Evolutionary conservation across 352 stramenopile species (phyloP), one percentile per base, ranked within the genome.

Genomic region (Globisporangium rhizosaccharum): DNA sequence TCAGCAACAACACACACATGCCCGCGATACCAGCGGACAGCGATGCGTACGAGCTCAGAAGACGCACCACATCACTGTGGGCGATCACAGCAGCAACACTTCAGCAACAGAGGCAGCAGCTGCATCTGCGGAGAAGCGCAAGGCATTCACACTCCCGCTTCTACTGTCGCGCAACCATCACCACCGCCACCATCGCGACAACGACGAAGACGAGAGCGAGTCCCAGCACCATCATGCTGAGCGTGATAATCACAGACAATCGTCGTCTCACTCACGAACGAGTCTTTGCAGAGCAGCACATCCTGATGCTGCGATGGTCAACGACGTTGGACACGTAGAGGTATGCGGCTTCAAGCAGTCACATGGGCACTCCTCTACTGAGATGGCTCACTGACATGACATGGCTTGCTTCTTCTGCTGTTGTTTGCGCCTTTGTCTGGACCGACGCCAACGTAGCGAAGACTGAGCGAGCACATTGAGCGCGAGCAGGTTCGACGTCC

Each of bases 391-490:
- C 33, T 12, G 33, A 39, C 6, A 39, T 36, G 30, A 39, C 33
- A 39, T 12, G 5, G 33, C 8, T 39, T 12, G 33, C 33, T 39
- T 10, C 33, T 39, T 1, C 33, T 39, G 33, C 41, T 46, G 12
- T 14, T 46, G 10, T 44, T 44, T 44, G 37, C 37, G 15, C 6
- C 37, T 46, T 3, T 45, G 14, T 51, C 18, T 36, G 56, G 60
- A 30, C 25, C 42, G n/a, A 26, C 17, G 36, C 61, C 6, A 49
- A 39, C 33, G 33, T 39, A 39, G 33, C 33, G 33, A 39, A 39
- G 33, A 39, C 33, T 39, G 7, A 8, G n/a, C 6, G 55, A 62
- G 14, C 60, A 57, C 25, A 65, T 65, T 53, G 53, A 51, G 53
- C n/a, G 37, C 30, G 52, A 39, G 9, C 59, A 65, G 59, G 59